Evolutionary conservation across 1,284 basidiomycete species (phyloP).

Genomic region (Marasmius oreades): DNA sequence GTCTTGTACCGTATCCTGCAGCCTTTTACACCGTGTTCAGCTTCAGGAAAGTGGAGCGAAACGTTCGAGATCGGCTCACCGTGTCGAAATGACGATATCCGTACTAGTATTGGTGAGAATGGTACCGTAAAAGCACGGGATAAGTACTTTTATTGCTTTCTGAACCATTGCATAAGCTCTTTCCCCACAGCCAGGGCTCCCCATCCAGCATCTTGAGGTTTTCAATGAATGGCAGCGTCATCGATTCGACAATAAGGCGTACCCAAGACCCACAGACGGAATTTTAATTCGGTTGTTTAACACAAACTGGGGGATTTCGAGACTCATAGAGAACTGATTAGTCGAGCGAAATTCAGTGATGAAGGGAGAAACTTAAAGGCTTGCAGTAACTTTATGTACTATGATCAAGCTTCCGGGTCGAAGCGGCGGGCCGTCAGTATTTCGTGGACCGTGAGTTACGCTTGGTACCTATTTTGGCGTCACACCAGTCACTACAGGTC

Average conservation of each 20-base stretch:
- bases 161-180: conserved; percentile 33
- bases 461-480: too few relatives aligned
- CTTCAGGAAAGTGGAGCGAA: background rate
- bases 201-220: conserved; percentile 42
- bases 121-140: background rate
- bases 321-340: too few relatives aligned
- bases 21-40: background rate
- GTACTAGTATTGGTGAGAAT: conserved; percentile 16
- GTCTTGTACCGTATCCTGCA: background rate
- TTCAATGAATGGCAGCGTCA: background rate
- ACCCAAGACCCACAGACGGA: conserved; percentile 38
- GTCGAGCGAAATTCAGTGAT: too few relatives aligned
- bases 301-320: conserved; percentile 22
- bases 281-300: conserved; percentile 36
- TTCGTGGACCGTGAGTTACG: too few relatives aligned
- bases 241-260: background rate
- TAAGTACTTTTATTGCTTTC: conserved; percentile 31
- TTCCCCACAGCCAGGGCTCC: conserved; percentile 29
- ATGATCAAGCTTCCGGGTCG: too few relatives aligned
- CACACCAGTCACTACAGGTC: too few relatives aligned
- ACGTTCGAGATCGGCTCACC: conserved; percentile 19
- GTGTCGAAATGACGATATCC: conserved; percentile 42
- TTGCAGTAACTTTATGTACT: too few relatives aligned
- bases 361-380: too few relatives aligned
- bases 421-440: too few relatives aligned